These are phyloP conservation scores for Penicillium sp. DNA, from an alignment of 2,329 filamentous ascomycete species.

Conservation along the genomic window DNA sequence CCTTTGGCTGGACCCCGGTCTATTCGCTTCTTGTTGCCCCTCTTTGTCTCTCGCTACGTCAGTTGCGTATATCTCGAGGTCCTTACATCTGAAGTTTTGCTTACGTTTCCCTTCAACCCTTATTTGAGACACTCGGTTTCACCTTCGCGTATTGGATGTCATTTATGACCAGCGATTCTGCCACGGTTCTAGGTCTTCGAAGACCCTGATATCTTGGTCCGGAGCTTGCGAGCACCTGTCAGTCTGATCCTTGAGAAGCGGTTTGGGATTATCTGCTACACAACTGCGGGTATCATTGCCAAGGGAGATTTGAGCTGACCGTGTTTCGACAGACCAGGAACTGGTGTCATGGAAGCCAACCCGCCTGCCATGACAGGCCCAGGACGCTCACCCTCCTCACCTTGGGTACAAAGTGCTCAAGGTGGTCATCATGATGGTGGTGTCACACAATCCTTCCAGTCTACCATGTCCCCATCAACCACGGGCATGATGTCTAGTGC, in stretches of 20 bases:
- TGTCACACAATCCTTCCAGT: conserved; percentile 15
- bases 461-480: conserved; percentile 22
- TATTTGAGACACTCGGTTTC: not conserved
- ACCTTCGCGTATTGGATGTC: not conserved
- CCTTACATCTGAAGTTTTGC: not conserved
- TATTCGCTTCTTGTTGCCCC: conserved; percentile 18
- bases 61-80: not conserved
- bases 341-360: conserved; percentile 13
- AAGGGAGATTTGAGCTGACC: not conserved
- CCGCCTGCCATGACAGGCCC: conserved; percentile 34
- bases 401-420: conserved; percentile 31
- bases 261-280: not conserved
- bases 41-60: conserved; percentile 7
- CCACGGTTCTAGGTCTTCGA: not conserved
- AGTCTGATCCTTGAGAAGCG: not conserved
- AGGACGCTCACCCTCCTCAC: conserved; percentile 32
- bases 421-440: conserved; percentile 17
- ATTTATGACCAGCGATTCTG: not conserved
- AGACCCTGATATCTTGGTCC: not conserved
- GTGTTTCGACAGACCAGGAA: not conserved
- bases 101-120: not conserved
- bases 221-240: not conserved
- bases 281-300: not conserved
- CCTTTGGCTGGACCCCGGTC: conserved; percentile 17
- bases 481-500: conserved; percentile 16